These are phyloP conservation scores for Malassezia caprae DNA, from an alignment of 1,284 basidiomycete species.

Conservation along the genomic window DNA sequence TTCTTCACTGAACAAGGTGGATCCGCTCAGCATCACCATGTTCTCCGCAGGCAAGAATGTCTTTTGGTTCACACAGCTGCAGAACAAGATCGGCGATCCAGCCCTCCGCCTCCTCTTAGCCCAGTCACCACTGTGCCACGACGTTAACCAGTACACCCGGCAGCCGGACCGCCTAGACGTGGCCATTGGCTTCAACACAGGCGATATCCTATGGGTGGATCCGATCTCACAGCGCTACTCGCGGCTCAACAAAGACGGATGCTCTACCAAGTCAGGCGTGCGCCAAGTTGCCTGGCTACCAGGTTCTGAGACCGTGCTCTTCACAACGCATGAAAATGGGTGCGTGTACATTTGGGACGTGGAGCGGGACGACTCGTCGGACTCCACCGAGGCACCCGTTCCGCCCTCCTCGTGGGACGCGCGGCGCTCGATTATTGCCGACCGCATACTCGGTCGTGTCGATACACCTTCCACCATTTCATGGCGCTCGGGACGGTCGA, in stretches of 20 bases:
- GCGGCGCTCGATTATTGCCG: neutral
- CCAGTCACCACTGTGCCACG: conserved; percentile 69
- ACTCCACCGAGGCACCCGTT: neutral
- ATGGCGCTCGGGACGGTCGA: neutral
- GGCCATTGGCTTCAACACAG: conserved; percentile 80
- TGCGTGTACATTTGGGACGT: conserved; percentile 77
- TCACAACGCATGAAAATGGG: conserved; percentile 82
- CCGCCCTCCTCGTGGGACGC: conserved; percentile 4
- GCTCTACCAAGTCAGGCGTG: conserved; percentile 67
- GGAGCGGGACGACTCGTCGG: conserved; percentile 68
- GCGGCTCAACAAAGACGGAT: conserved; percentile 81
- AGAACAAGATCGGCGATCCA: conserved; percentile 50
- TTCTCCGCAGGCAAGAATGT: conserved; percentile 34
- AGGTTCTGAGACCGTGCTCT: conserved; percentile 60
- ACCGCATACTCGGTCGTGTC: neutral
- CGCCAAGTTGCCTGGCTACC: conserved; percentile 83
- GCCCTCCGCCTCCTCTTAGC: conserved; percentile 70
- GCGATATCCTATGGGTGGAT: conserved; percentile 70
- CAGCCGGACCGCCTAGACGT: conserved; percentile 71
- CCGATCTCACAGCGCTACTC: conserved; percentile 73
- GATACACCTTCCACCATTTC: neutral
- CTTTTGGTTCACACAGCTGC: conserved; percentile 31
- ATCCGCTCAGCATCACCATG: conserved; percentile 51
- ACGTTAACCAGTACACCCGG: conserved; percentile 67
- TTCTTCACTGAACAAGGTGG: conserved; percentile 48